A percentile compares a stretch with the other conserved stretches of the same genome.
Conservation (phyloP, 1,284 basidiomycete genomes). For the Rhodotorula sp. region DNA sequence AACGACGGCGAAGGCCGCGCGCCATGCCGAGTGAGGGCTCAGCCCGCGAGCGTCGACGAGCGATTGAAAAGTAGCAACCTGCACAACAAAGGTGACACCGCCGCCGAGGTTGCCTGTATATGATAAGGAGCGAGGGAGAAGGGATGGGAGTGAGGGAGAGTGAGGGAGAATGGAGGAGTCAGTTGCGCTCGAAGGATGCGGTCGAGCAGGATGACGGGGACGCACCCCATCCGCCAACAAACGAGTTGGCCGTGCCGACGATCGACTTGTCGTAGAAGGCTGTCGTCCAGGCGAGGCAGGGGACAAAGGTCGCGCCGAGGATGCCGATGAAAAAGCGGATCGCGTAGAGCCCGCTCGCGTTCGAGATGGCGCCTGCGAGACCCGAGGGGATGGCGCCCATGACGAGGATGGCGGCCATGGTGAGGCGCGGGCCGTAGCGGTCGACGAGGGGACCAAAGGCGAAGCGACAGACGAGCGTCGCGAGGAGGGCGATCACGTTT, state of each 20-base stretch:
- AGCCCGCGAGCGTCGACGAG: conserved; percentile 55
- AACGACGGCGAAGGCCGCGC: conserved; percentile 62
- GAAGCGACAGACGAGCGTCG: conserved; percentile 54
- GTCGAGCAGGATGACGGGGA: background rate
- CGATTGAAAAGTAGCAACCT: conserved; percentile 60
- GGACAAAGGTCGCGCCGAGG: conserved; percentile 57
- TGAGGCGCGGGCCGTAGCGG: conserved; percentile 56
- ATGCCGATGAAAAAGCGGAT: conserved; percentile 56
- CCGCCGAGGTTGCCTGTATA: conserved; percentile 57
- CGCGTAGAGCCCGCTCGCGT: conserved; percentile 57
- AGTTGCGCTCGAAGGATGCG: no score
- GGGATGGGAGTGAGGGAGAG: no score
- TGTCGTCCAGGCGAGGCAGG: conserved; percentile 58
- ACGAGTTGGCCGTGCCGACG: conserved; percentile 56
- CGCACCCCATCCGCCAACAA: conserved; percentile 37
- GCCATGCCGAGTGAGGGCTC: conserved; percentile 59
- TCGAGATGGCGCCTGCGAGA: conserved; percentile 60
- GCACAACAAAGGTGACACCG: conserved; percentile 61
- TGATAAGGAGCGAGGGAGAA: no score
- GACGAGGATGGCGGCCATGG: conserved; percentile 63
- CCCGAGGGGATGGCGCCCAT: conserved; percentile 67
- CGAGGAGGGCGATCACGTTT: conserved; percentile 18
- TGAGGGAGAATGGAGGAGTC: background rate
- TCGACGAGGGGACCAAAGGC: conserved; percentile 63
- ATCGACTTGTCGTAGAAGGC: conserved; percentile 63